Evolutionary conservation across 2,329 filamentous ascomycete genomes (phyloP).

Genomic region (Hymenotorrendiella dingleyae): DNA sequence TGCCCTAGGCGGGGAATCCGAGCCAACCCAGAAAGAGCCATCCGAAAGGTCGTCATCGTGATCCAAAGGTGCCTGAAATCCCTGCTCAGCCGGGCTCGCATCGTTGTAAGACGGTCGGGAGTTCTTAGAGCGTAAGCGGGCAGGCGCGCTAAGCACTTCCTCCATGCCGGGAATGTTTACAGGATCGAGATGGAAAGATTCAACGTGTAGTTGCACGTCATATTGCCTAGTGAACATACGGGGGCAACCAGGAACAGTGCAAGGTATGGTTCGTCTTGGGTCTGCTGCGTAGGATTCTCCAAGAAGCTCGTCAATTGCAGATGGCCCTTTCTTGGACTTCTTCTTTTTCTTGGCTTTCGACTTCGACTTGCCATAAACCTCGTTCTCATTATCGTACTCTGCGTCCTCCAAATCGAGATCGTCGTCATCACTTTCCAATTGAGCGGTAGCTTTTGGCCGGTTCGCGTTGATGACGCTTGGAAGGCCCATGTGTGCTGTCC

Average conservation of each 20-base stretch:
- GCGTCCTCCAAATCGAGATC: neutral
- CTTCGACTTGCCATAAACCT: constrained; percentile 6
- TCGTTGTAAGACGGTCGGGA: too few relatives aligned
- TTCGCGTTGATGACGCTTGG: constrained; percentile 34
- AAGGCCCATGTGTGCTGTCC: constrained; percentile 71
- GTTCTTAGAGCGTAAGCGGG: too few relatives aligned
- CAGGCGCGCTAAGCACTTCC: too few relatives aligned
- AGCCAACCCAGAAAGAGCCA: constrained; percentile 17
- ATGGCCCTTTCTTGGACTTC: constrained; percentile 9
- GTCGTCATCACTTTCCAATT: neutral
- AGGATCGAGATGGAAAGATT: constrained; percentile 33
- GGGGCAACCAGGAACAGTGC: constrained; percentile 44
- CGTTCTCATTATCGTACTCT: constrained; percentile 8
- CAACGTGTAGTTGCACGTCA: constrained; percentile 52
- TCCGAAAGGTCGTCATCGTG: constrained; percentile 26
- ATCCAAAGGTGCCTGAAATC: constrained; percentile 3
- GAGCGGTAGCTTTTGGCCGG: constrained; percentile 34
- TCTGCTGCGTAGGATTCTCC: constrained; percentile 49
- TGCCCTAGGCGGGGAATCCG: constrained; percentile 1
- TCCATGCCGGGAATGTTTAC: neutral
- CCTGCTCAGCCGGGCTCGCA: neutral
- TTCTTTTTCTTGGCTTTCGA: constrained; percentile 7
- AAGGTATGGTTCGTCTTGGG: constrained; percentile 40
- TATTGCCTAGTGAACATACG: constrained; percentile 51
- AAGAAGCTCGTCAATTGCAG: constrained; percentile 43